A percentile compares a stretch with the other conserved stretches of the same genome.
Conservation (phyloP, 345 rosid species). For the Syzygium jambos region DNA sequence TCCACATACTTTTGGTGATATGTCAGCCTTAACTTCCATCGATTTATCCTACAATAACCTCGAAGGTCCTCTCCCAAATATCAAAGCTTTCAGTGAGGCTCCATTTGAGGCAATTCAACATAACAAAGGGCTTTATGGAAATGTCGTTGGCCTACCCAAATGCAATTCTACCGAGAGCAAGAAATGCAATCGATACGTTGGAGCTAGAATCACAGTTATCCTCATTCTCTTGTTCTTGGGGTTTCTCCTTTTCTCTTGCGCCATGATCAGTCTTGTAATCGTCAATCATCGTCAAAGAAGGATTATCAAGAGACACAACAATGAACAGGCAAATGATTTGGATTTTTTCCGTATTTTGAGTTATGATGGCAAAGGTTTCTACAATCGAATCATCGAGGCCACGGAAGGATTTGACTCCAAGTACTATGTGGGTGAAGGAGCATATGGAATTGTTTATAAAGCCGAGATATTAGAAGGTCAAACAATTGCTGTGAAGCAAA, state of each 20-base stretch:
- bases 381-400: not conserved
- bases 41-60: not conserved
- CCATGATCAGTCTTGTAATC: not conserved
- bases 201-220: not conserved
- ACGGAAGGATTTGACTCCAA: not conserved
- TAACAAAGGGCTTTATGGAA: not conserved
- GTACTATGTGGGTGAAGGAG: too few relatives aligned
- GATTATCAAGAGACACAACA: not conserved
- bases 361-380: not conserved
- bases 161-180: not conserved
- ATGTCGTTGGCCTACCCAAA: not conserved
- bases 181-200: not conserved
- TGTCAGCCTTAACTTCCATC: not conserved
- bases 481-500: not conserved
- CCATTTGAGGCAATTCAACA: not conserved
- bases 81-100: not conserved
- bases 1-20: not conserved
- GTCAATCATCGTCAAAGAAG: not conserved
- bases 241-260: not conserved
- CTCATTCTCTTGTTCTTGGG: not conserved
- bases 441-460: too few relatives aligned
- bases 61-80: not conserved
- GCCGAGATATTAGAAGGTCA: not conserved
- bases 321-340: not conserved
- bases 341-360: not conserved